phyloP scores from a whole-genome alignment of 495 filamentous ascomycete species.

The Hyaloscypha finlandica region DNA sequence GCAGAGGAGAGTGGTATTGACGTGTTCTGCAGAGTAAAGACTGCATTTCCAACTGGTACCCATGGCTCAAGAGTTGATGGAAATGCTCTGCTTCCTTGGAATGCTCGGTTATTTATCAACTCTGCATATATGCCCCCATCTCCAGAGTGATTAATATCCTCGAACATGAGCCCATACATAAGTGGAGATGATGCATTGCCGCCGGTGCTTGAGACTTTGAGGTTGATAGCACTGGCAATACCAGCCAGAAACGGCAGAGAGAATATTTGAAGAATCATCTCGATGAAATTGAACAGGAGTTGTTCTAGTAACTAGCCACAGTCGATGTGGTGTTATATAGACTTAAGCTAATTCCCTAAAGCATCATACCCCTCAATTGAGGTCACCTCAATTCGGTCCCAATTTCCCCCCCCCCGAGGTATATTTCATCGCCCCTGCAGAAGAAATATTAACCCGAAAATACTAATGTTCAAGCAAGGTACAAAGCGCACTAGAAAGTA shows the following conservation, averaged over 20 bases:
- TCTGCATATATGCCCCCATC: constrained; percentile 65
- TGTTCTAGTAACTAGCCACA: no score
- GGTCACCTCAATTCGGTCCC: no score
- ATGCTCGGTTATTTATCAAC: constrained; percentile 59
- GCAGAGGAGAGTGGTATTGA: constrained; percentile 43
- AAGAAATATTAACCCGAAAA: no score
- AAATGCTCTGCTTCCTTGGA: constrained; percentile 56
- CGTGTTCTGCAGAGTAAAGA: constrained; percentile 42
- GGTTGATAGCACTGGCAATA: constrained; percentile 22
- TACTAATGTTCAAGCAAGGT: no score
- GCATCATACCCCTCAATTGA: no score
- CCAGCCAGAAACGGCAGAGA: constrained; percentile 1
- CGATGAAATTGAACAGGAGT: no score
- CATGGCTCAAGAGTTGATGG: constrained; percentile 32
- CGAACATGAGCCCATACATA: constrained; percentile 64
- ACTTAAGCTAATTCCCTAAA: no score
- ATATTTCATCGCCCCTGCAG: no score
- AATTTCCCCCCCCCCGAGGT: no score
- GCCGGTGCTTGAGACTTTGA: constrained; percentile 45
- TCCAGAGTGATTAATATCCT: constrained; percentile 40
- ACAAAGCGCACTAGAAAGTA: no score
- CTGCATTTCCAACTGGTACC: constrained; percentile 42
- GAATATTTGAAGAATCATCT: no score
- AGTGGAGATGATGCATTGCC: constrained; percentile 56
- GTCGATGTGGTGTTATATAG: no score